phyloP scores from a whole-genome alignment of 345 rosid genomes.

The Eucalyptus fibrosa region DNA sequence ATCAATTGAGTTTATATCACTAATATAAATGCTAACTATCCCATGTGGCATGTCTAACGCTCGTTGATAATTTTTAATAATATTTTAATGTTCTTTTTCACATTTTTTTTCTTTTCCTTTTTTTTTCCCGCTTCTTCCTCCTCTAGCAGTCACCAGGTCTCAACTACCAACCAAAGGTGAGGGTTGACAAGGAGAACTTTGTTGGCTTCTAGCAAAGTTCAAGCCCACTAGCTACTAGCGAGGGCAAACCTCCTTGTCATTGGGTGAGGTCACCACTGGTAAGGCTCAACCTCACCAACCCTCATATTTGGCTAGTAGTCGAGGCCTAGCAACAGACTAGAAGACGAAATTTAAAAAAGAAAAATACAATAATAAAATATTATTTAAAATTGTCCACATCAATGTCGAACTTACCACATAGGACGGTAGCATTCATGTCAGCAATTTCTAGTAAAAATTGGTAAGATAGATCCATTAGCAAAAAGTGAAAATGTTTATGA shows the following conservation, averaged over 20 bases:
- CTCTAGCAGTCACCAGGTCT: no score
- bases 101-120: rapidly evolving
- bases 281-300: no score
- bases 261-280: no score
- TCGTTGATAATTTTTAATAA: rapidly evolving
- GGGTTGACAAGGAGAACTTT: rapidly evolving
- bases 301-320: rapidly evolving
- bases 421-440: rapidly evolving
- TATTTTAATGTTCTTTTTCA: rapidly evolving
- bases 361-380: rapidly evolving
- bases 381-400: no score
- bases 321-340: rapidly evolving
- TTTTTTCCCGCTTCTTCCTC: no score
- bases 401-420: rapidly evolving
- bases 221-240: no score
- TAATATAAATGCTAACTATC: no score
- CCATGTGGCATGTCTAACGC: rapidly evolving
- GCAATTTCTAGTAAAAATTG: no score
- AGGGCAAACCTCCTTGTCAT: rapidly evolving
- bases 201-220: no score
- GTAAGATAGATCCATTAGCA: no score
- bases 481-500: no score
- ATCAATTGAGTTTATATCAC: no score
- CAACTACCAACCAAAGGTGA: rapidly evolving
- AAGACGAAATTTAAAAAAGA: rapidly evolving